A percentile compares a stretch with the other conserved stretches of the same genome.
Evolutionary conservation across 331 rosid genomes (phyloP).

Genomic region (Malus hybrid): DNA sequence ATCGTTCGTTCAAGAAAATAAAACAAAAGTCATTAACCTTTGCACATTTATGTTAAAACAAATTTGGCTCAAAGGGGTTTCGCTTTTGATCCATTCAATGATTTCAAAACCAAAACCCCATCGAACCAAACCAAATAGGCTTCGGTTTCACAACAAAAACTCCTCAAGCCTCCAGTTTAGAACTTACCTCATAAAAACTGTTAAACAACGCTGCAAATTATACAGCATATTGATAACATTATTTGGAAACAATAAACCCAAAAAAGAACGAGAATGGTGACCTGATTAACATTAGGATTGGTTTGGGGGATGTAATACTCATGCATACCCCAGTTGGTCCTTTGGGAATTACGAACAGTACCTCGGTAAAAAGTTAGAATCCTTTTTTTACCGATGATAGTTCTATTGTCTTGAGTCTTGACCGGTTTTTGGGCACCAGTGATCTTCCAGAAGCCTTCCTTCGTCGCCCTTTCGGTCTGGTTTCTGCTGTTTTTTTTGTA

Average conservation of each 20-base stretch:
- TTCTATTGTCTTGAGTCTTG: constrained; percentile 7
- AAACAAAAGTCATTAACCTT: not conserved
- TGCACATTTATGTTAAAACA: not conserved
- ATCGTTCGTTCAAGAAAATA: not conserved
- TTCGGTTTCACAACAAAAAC: not conserved
- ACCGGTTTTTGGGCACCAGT: constrained; percentile 33
- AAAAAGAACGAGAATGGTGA: not conserved
- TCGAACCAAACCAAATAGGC: not conserved
- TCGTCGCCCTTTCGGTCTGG: constrained; percentile 35
- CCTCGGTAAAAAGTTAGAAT: constrained; percentile 45
- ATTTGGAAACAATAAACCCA: not conserved
- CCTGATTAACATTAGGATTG: constrained; percentile 12
- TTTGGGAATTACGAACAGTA: constrained; percentile 9
- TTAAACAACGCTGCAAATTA: not conserved
- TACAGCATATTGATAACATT: not conserved
- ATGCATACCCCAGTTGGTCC: constrained; percentile 60
- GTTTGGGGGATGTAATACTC: constrained; percentile 35
- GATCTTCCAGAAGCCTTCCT: constrained; percentile 53
- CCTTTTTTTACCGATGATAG: constrained; percentile 50
- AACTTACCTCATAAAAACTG: too few species aligned
- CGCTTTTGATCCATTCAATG: not conserved
- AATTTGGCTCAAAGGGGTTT: not conserved
- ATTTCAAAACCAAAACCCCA: not conserved
- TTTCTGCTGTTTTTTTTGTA: constrained; percentile 21
- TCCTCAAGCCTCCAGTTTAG: not conserved